These are phyloP conservation scores for Ceratocystis cacaofunesta DNA, from an alignment of 2,329 filamentous ascomycete species.

Conservation along the genomic window DNA sequence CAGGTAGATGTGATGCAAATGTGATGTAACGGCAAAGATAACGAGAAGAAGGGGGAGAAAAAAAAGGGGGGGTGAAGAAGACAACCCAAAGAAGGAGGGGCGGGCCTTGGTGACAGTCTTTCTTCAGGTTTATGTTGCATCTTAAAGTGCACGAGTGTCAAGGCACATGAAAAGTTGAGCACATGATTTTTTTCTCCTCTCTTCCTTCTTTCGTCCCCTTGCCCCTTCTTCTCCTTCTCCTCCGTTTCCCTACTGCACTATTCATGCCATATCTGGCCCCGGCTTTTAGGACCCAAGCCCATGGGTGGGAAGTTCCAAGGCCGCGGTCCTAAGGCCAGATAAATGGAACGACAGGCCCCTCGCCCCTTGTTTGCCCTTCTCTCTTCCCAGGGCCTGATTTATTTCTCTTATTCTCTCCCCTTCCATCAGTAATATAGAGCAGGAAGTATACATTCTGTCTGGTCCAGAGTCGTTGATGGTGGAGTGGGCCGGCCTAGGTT, in stretches of 20 bases:
- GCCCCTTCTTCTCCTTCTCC: neutral
- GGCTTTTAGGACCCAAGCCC: neutral
- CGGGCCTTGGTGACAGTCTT: neutral
- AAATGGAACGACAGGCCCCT: neutral
- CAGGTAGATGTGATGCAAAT: neutral
- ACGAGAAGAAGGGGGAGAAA: neutral
- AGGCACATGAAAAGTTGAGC: neutral
- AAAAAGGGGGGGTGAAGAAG: neutral
- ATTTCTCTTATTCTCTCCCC: neutral
- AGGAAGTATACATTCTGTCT: neutral
- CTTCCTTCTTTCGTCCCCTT: neutral
- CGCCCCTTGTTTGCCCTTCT: neutral
- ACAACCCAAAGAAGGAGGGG: neutral
- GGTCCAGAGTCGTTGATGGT: no score
- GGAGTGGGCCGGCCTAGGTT: no score
- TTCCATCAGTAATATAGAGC: neutral
- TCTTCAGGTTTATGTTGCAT: neutral
- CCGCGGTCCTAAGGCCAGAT: slow-evolving; percentile 4
- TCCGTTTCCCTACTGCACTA: neutral
- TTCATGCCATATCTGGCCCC: neutral
- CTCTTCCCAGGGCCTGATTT: neutral
- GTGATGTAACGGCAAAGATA: no score
- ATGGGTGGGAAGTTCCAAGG: slow-evolving; percentile 4
- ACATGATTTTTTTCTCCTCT: neutral
- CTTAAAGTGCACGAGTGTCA: neutral